These are phyloP conservation scores for Emmonsiellopsis sp. DNA, from an alignment of 2,329 filamentous ascomycete genomes.

Conservation along the genomic window DNA sequence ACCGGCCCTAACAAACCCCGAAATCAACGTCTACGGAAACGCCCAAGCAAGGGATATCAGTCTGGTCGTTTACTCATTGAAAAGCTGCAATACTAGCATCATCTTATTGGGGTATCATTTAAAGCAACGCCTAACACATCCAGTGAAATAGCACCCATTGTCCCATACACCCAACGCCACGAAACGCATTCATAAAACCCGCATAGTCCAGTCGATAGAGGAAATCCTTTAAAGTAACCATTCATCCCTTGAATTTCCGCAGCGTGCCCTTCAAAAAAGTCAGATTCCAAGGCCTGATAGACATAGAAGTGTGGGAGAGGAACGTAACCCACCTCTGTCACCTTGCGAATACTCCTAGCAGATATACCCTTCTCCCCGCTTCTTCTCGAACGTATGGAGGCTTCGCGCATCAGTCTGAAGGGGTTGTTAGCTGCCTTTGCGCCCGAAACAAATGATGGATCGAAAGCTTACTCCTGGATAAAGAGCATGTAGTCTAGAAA, in stretches of 20 bases:
- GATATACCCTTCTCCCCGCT: constrained; percentile 64
- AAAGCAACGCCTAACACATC: background rate
- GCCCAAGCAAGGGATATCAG: no score
- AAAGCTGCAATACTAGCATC: no score
- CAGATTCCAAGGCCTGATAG: background rate
- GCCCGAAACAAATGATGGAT: background rate
- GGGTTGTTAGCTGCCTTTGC: background rate
- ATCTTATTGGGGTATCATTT: no score
- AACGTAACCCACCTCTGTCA: constrained; percentile 54
- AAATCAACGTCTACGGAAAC: no score
- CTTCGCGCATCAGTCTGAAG: constrained; percentile 66
- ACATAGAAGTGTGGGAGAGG: background rate
- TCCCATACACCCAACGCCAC: no score
- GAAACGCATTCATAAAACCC: no score
- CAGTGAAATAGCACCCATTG: background rate
- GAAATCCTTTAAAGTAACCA: background rate
- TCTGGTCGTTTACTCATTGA: no score
- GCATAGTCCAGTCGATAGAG: background rate
- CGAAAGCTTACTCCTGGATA: constrained; percentile 50
- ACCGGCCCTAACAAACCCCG: no score
- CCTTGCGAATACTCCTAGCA: constrained; percentile 68
- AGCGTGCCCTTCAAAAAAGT: constrained; percentile 47
- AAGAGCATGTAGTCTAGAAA: constrained; percentile 80
- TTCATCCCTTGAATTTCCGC: constrained; percentile 23
- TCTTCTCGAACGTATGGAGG: constrained; percentile 65